These are phyloP conservation scores for Dorcoceras hygrometricum DNA, from an alignment of 257 asterid species.

Conservation along the genomic window DNA sequence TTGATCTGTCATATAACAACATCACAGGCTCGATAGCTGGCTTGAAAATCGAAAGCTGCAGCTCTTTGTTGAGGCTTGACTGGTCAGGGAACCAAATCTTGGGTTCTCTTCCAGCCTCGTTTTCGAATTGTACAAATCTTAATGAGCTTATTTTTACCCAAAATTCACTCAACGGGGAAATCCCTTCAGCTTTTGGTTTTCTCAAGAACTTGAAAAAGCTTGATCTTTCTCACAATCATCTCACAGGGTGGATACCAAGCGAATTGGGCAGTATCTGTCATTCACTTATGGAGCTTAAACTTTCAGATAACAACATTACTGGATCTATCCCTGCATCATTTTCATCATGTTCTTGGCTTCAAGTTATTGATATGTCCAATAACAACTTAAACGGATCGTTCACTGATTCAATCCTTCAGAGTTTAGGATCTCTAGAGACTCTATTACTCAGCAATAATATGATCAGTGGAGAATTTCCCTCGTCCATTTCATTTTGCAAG, in stretches of 20 bases:
- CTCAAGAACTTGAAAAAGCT: slow-evolving; percentile 55
- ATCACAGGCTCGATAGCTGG: slow-evolving; percentile 56
- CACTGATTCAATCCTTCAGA: slow-evolving; percentile 58
- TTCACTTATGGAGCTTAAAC: slow-evolving; percentile 69
- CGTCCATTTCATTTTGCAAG: slow-evolving; percentile 73
- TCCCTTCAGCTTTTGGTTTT: slow-evolving; percentile 56
- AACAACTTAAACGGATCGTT: slow-evolving; percentile 77
- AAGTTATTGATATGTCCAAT: slow-evolving; percentile 58
- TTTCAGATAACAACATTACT: slow-evolving; percentile 71
- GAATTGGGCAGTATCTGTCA: slow-evolving; percentile 59
- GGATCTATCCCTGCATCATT: slow-evolving; percentile 72
- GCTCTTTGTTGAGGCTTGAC: slow-evolving; percentile 57
- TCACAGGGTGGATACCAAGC: slow-evolving; percentile 81
- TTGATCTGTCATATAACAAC: slow-evolving; percentile 80
- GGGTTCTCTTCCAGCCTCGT: slow-evolving; percentile 52
- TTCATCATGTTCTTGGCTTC: slow-evolving; percentile 62
- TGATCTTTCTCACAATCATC: slow-evolving; percentile 77
- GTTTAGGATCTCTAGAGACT: slow-evolving; percentile 56
- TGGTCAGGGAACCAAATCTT: slow-evolving; percentile 66
- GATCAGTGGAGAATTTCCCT: slow-evolving; percentile 65
- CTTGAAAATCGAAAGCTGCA: slow-evolving; percentile 57
- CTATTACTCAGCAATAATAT: slow-evolving; percentile 55
- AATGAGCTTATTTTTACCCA: slow-evolving; percentile 47
- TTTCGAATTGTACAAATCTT: slow-evolving; percentile 67
- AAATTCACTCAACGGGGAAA: slow-evolving; percentile 61